Evolutionary conservation across 2,329 filamentous ascomycete genomes (phyloP), one percentile per base, ranked within the genome.

Genomic region (Fusarium tupiense): DNA sequence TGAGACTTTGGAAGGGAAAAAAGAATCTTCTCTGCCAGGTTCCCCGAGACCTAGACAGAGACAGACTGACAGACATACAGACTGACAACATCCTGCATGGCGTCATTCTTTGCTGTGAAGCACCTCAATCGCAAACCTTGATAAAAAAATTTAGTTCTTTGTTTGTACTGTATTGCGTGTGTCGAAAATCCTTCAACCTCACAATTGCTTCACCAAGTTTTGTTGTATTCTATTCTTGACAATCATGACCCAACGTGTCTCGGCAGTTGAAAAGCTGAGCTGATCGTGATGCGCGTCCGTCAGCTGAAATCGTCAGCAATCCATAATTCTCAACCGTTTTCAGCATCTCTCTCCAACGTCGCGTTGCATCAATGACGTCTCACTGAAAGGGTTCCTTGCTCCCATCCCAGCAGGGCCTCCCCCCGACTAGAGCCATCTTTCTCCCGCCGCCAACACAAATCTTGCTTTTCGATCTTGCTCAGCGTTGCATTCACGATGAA

Each of bases 1-100:
- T 70, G 66, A 70, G 67, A 59, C 31, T 59, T 29, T 59, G 31
- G 44, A 49, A 70, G 64, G 67, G 20, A 60, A 70, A 70, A 72
- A 72, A 66, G 64, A 72, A 73, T 73, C 59, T 70, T 72, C 70
- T 66, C 47, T 72, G 70, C 37, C 35, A 65, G 38, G 57, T 68
- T 64, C 69, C 46, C 59, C 56, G 54, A 73, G 40, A 44, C 33
- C 47, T 40, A 54, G 24, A 54, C 19, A 17, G n/a, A 35, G 50
- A 37, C 29, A n/a, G 49, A 35, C n/a, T 7, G 33, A 37, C 33
- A 10, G 53, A 64, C 52, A 35, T 56, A 60, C 16, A 35, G 56
- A 64, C 16, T 19, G 60, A 64, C 47, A 66, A 56, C 35, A 46
- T 52, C 22, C 44, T 33, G 43, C 57, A 73, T 73, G 66, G 57